A percentile compares a stretch with the other conserved stretches of the same genome.
These are phyloP conservation scores for Arctium lappa DNA, from an alignment of 129 eudicot genomes.

Conservation along the genomic window DNA sequence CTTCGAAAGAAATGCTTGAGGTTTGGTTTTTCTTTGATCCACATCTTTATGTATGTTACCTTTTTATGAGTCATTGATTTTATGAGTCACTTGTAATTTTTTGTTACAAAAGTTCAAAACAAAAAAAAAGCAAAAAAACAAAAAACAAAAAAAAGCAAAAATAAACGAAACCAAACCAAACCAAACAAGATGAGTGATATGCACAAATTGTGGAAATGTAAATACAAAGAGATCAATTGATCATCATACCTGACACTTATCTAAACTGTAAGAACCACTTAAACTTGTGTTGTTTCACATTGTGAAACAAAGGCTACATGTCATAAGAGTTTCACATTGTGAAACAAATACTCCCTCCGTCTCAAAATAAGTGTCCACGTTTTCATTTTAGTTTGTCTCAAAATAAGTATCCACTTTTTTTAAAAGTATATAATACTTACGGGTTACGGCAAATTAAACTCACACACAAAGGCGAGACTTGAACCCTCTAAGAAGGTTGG, in stretches of 20 bases:
- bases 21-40: conserved; percentile 29
- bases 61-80: background rate
- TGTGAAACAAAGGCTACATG: too few species aligned
- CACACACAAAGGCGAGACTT: background rate
- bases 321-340: background rate
- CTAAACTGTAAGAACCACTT: background rate
- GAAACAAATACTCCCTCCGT: background rate
- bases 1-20: conserved; percentile 88
- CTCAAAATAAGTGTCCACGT: background rate
- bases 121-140: background rate
- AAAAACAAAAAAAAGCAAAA: background rate
- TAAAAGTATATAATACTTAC: background rate
- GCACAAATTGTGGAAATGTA: background rate
- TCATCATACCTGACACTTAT: background rate
- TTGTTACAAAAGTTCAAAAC: background rate
- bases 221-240: background rate
- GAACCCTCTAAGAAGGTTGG: background rate
- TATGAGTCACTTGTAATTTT: background rate
- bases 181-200: background rate
- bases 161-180: background rate
- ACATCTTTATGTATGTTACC: background rate
- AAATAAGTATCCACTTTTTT: background rate
- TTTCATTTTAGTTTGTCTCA: background rate
- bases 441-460: background rate
- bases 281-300: background rate